Percentiles rank a stretch among this genome's conserved stretches.
phyloP scores from a whole-genome alignment of 345 rosid genomes.

The Balakata baccata region DNA sequence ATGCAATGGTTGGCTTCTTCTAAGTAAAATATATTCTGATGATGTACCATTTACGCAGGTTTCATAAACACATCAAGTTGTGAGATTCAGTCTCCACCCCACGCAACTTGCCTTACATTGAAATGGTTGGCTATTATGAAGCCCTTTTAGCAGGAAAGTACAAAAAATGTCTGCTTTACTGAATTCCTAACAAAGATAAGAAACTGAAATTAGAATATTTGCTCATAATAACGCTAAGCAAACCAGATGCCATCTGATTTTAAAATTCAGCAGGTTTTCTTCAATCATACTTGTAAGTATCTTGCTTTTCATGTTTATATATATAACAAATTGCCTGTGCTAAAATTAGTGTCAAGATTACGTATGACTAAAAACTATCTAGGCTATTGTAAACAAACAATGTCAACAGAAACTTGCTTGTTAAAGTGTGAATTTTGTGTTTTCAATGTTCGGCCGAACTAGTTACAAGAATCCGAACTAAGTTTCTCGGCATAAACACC shows the following conservation, averaged over 20 bases:
- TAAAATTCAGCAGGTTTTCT: constrained; percentile 13
- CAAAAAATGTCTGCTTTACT: constrained; percentile 58
- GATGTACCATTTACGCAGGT: constrained; percentile 32
- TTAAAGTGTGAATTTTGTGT: no score
- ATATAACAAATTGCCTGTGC: no score
- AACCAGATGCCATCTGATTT: constrained; percentile 24
- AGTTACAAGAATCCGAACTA: no score
- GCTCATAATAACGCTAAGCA: constrained; percentile 11
- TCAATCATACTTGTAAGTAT: neutral
- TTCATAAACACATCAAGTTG: constrained; percentile 53
- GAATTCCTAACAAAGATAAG: constrained; percentile 37
- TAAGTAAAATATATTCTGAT: no score
- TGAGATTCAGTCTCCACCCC: constrained; percentile 55
- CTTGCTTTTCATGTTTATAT: neutral
- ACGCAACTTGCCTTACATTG: constrained; percentile 53
- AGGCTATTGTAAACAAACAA: no score
- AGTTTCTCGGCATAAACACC: no score
- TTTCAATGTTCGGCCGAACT: no score
- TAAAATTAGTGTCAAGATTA: no score
- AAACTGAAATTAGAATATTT: constrained; percentile 22
- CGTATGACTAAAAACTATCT: no score
- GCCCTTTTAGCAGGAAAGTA: constrained; percentile 63
- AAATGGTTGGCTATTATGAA: constrained; percentile 72
- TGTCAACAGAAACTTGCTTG: no score
- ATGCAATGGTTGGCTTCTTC: neutral